Percentiles rank a stretch among this genome's conserved stretches.
Evolutionary conservation across 2,329 filamentous ascomycete species (phyloP).

Genomic region (Penicillium freii): DNA sequence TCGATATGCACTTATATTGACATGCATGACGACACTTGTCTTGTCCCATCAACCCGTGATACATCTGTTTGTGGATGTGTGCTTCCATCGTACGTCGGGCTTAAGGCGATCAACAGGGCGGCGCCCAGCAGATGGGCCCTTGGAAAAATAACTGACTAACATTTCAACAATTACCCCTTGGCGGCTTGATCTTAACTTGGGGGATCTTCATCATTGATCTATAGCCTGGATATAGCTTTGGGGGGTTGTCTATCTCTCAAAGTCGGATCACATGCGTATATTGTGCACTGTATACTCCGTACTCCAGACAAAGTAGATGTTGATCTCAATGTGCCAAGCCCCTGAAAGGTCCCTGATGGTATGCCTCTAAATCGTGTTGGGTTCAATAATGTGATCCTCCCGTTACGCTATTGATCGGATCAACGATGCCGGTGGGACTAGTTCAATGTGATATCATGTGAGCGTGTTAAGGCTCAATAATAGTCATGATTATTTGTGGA

Average conservation of each 20-base stretch:
- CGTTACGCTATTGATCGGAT: conserved; percentile 4
- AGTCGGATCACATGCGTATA: background rate
- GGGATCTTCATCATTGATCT: background rate
- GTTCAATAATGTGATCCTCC: conserved; percentile 4
- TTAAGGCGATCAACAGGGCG: conserved; percentile 12
- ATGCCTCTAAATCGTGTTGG: background rate
- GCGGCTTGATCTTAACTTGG: background rate
- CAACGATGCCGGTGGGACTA: background rate
- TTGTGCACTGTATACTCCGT: background rate
- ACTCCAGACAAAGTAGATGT: background rate
- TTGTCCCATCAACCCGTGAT: background rate
- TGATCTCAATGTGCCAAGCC: background rate
- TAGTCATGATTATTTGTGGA: background rate
- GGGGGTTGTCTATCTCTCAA: background rate
- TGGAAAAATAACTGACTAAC: background rate
- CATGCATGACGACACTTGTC: background rate
- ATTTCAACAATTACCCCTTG: background rate
- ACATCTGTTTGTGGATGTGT: background rate
- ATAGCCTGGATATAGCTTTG: background rate
- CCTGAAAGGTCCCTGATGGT: background rate
- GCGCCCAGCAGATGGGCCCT: conserved; percentile 5
- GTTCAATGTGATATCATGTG: background rate
- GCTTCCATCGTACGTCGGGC: too few relatives aligned
- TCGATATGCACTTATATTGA: background rate
- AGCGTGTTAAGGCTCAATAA: conserved; percentile 4